phyloP scores from a whole-genome alignment of 2,329 filamentous ascomycete species.

The Magnaporthiopsis poae region DNA sequence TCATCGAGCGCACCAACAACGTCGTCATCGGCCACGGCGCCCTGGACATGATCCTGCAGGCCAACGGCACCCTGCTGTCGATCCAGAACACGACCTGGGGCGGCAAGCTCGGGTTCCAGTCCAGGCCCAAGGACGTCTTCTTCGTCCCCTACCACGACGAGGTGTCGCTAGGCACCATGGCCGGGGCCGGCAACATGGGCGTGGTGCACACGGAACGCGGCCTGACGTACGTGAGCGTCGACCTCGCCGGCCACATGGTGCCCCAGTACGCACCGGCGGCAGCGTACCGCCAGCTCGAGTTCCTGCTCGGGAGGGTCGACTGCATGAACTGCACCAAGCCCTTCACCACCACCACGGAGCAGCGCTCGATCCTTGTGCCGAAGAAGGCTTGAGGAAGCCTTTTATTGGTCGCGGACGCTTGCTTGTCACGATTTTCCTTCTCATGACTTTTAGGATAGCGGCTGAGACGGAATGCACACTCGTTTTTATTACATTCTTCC shows the following conservation, averaged over 20 bases:
- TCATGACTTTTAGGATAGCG: not conserved
- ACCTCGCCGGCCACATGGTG: constrained; percentile 55
- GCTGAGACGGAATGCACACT: not conserved
- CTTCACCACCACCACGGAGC: constrained; percentile 22
- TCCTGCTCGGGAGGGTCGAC: constrained; percentile 59
- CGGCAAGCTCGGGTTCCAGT: constrained; percentile 15
- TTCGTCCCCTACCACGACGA: constrained; percentile 58
- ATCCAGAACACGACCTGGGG: constrained; percentile 79
- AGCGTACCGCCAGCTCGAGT: constrained; percentile 63
- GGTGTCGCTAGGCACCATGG: constrained; percentile 27
- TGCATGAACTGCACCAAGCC: constrained; percentile 35
- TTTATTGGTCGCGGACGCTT: not conserved
- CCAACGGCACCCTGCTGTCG: constrained; percentile 58
- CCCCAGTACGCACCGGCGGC: constrained; percentile 60
- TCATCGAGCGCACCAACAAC: constrained; percentile 63
- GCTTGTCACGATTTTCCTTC: not conserved
- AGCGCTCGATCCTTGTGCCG: not conserved
- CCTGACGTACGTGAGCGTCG: constrained; percentile 56
- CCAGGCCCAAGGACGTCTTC: constrained; percentile 48
- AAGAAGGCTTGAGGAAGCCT: not conserved
- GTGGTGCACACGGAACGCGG: constrained; percentile 60
- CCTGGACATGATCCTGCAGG: constrained; percentile 58
- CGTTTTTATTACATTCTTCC: not conserved
- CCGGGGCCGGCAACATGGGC: constrained; percentile 56
- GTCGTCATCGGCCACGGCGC: constrained; percentile 65